These are phyloP conservation scores for Podila verticillata DNA, from an alignment of 192 early-diverging fungal genomes.

Conservation along the genomic window DNA sequence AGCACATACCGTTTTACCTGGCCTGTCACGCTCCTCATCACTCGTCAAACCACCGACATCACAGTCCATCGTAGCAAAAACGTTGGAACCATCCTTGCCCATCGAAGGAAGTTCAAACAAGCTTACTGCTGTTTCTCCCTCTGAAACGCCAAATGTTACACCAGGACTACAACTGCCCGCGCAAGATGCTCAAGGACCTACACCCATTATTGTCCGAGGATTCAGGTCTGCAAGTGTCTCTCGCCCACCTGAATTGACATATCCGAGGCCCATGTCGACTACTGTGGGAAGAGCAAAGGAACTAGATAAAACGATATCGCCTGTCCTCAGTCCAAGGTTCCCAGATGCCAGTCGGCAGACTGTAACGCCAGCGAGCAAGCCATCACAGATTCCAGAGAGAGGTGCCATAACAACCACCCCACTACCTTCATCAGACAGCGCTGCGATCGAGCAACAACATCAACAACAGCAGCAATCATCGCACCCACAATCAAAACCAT, in stretches of 20 bases:
- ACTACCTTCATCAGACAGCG: neutral
- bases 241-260: neutral
- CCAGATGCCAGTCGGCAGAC: too few species aligned
- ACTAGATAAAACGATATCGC: neutral
- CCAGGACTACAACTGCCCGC: too few species aligned
- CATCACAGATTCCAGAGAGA: neutral
- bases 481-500: conserved; percentile 2
- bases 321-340: neutral
- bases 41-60: conserved; percentile 1
- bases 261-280: neutral
- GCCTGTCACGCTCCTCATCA: neutral
- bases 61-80: neutral
- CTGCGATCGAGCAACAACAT: neutral
- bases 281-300: neutral
- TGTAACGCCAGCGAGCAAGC: neutral
- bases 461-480: neutral
- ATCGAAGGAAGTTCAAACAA: neutral
- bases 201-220: conserved; percentile 24
- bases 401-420: neutral
- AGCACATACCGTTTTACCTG: neutral
- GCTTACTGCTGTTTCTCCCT: neutral
- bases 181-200: neutral
- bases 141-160: too few species aligned
- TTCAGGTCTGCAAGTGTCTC: conserved; percentile 14
- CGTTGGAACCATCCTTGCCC: neutral